Evolutionary conservation across 345 rosid species (phyloP), one percentile per base, ranked within the genome.

Genomic region (Mercurialis annua): DNA sequence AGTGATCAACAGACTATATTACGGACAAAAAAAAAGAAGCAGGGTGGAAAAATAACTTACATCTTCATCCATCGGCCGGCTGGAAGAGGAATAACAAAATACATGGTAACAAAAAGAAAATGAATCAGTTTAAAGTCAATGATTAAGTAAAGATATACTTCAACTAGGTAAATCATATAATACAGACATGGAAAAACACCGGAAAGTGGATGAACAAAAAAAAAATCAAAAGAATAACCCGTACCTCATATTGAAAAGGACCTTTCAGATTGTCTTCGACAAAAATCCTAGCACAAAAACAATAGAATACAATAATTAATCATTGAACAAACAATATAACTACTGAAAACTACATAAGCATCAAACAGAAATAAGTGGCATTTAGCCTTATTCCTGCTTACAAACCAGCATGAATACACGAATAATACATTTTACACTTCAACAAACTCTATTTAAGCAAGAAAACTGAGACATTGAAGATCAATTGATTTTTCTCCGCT

Each of bases 41-140:
- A 24, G 30, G 49, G 15, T 12, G 18, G 15, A 42, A 48, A 50
- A n/a, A 31, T 15, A 63, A 23, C 55, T 70, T 62, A 63, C 74
- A n/a, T 63, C 74, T 54, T 63, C 74, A 36, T 70, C 74, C 68
- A 54, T 70, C 53, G 74, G 68, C 47, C 68, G 68, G 52, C 74
- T 70, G 43, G 17, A 46, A 27, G 21, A 31, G 59, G 5, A 55
- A 24, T 1, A 33, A 0, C 6, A 29, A 1, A 6, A 1, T 10
- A n/a, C n/a, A n/a, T n/a, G n/a, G 36, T 7, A 49, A 23, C 20
- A 18, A 14, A 2, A 17, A 60, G 23, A 53, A 53, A 70, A 70
- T 4, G 30, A 1, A 38, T 24, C 21, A 60, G 61, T 38, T 16
- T 21, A 17, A 15, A 1, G 33, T 66, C 23, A 60, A 56, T 2